Conservation (phyloP, 495 filamentous ascomycete species). For the Parachaetomium inaequale region DNA sequence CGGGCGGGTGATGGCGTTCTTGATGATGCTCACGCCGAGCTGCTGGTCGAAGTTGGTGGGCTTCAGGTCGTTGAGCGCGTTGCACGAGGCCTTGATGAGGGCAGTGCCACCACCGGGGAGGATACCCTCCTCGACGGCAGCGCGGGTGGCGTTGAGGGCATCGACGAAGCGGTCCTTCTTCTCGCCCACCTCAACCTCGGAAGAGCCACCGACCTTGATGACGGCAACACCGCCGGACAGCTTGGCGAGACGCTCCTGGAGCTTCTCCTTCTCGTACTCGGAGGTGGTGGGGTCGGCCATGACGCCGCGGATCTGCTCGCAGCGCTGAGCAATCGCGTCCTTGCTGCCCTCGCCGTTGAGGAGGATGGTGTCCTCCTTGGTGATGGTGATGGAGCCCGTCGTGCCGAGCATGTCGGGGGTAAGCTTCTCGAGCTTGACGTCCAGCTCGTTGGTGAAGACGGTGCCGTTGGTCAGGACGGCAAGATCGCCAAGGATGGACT, state of each 20-base stretch:
- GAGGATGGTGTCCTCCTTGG: slow-evolving; percentile 99
- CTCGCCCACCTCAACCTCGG: slow-evolving; percentile 97
- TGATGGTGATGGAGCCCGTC: slow-evolving; percentile 97
- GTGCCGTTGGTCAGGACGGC: slow-evolving; percentile 93
- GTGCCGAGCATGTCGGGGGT: slow-evolving; percentile 94
- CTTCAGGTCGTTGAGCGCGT: slow-evolving; percentile 79
- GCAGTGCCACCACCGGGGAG: slow-evolving; percentile 97
- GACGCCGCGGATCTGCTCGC: slow-evolving; percentile 97
- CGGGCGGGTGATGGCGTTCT: slow-evolving; percentile 92
- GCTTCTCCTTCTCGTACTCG: slow-evolving; percentile 99
- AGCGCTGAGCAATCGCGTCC: slow-evolving; percentile 88
- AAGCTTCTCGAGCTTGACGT: slow-evolving; percentile 97
- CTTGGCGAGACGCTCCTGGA: slow-evolving; percentile 98
- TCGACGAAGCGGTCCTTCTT: slow-evolving; percentile 99
- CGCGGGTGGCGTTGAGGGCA: slow-evolving; percentile 95
- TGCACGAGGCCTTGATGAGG: slow-evolving; percentile 91
- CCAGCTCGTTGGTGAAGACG: slow-evolving; percentile 97
- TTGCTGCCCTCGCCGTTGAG: slow-evolving; percentile 97
- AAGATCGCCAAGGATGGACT: slow-evolving; percentile 96
- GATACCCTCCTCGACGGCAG: slow-evolving; percentile 98
- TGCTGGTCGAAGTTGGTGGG: slow-evolving; percentile 96
- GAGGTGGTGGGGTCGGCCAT: slow-evolving; percentile 90
- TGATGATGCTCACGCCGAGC: slow-evolving; percentile 95
- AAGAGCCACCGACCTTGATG: slow-evolving; percentile 96
- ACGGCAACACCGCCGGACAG: slow-evolving; percentile 98